These are phyloP conservation scores for Malus sylvestris DNA, from an alignment of 306 rosid species.

Conservation along the genomic window DNA sequence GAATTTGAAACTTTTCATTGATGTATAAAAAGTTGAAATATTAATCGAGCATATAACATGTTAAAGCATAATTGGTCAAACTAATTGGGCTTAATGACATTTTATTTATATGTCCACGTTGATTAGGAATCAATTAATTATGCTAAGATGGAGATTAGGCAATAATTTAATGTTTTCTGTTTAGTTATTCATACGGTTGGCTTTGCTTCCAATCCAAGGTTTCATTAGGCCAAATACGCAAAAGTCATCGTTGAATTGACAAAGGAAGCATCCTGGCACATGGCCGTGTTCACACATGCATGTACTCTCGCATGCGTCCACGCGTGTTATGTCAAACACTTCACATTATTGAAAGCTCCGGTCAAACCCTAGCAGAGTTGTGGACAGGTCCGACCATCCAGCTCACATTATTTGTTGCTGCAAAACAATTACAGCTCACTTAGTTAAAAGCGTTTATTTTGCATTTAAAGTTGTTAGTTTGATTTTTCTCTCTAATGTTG, in stretches of 20 bases:
- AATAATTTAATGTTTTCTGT: not conserved
- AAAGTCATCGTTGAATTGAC: not conserved
- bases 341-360: not conserved
- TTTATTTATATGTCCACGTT: not conserved
- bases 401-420: too few relatives aligned
- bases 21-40: too few relatives aligned
- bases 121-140: not conserved
- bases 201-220: not conserved
- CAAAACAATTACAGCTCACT: too few relatives aligned
- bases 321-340: not conserved
- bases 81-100: not conserved
- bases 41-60: too few relatives aligned
- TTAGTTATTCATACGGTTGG: not conserved
- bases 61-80: not conserved
- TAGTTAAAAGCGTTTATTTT: too few relatives aligned
- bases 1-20: too few relatives aligned
- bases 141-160: not conserved
- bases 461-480: too few relatives aligned
- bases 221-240: not conserved
- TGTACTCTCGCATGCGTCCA: not conserved
- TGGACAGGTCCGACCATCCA: not conserved
- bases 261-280: slow-evolving; percentile 28
- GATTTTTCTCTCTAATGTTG: not conserved
- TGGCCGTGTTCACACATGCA: slow-evolving; percentile 22
- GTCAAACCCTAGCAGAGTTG: not conserved